Evolutionary conservation across 306 rosid genomes (phyloP).

Genomic region (Castanopsis chinensis): DNA sequence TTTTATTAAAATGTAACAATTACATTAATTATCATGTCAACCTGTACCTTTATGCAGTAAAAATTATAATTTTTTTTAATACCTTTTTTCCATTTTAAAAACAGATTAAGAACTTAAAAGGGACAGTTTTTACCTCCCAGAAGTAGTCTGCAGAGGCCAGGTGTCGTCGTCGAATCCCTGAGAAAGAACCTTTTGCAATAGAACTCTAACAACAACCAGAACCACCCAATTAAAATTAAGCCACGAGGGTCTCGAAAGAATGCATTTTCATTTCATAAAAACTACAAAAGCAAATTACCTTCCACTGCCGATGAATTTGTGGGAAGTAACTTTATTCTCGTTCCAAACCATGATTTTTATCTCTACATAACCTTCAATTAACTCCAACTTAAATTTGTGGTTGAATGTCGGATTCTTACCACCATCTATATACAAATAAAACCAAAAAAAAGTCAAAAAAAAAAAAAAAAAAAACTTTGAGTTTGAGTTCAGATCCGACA

Average conservation of each 20-base stretch:
- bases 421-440: slow-evolving; percentile 50
- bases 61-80: no score
- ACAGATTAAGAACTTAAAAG: background rate
- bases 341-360: slow-evolving; percentile 73
- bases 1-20: no score
- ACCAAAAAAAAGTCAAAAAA: background rate
- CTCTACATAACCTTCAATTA: slow-evolving; percentile 82
- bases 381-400: slow-evolving; percentile 62
- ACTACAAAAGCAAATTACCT: slow-evolving; percentile 40
- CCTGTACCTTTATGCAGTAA: no score
- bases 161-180: slow-evolving; percentile 75
- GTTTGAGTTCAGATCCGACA: background rate
- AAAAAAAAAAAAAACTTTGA: no score
- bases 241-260: background rate
- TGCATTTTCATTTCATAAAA: background rate
- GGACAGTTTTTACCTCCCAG: slow-evolving; percentile 57
- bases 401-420: slow-evolving; percentile 68
- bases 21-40: no score
- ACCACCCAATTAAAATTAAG: background rate
- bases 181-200: slow-evolving; percentile 68
- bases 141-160: slow-evolving; percentile 79
- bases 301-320: slow-evolving; percentile 80
- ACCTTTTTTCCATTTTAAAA: background rate
- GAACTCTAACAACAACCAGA: slow-evolving; percentile 41
- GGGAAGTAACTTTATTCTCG: slow-evolving; percentile 62